Evolutionary conservation across 805 yeast genomes (phyloP).

Genomic region (Barnettozyma siamensis): DNA sequence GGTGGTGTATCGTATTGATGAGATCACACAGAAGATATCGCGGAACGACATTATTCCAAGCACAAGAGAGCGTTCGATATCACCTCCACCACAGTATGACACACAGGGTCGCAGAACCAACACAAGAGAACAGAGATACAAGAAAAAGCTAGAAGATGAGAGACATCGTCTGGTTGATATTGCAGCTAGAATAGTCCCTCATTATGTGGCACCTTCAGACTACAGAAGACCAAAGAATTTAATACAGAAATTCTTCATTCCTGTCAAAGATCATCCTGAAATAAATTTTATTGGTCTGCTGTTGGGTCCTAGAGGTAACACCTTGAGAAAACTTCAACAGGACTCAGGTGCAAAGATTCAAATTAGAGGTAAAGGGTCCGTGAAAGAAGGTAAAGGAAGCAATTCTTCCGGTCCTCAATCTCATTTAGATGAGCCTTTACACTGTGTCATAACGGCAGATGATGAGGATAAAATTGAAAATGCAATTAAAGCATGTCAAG

Average conservation of each 20-base stretch:
- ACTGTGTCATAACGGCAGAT: slow-evolving; percentile 82
- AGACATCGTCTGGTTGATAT: slow-evolving; percentile 71
- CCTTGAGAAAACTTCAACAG: slow-evolving; percentile 71
- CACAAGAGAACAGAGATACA: slow-evolving; percentile 68
- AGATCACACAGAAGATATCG: slow-evolving; percentile 57
- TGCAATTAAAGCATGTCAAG: slow-evolving; percentile 70
- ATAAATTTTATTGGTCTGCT: slow-evolving; percentile 88
- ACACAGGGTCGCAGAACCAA: slow-evolving; percentile 75
- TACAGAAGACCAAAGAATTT: slow-evolving; percentile 68
- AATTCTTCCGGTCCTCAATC: slow-evolving; percentile 33
- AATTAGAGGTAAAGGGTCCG: slow-evolving; percentile 93
- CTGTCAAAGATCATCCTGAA: slow-evolving; percentile 81
- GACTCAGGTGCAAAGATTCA: slow-evolving; percentile 87
- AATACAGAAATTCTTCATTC: slow-evolving; percentile 77
- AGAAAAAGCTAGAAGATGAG: slow-evolving; percentile 65
- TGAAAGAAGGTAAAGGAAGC: slow-evolving; percentile 77
- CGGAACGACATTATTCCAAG: slow-evolving; percentile 42
- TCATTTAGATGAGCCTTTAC: slow-evolving; percentile 75
- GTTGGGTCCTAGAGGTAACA: slow-evolving; percentile 94
- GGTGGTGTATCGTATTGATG: slow-evolving; percentile 68
- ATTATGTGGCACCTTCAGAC: slow-evolving; percentile 73
- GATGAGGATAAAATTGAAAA: slow-evolving; percentile 66
- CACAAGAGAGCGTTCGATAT: slow-evolving; percentile 56
- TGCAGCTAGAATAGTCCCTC: slow-evolving; percentile 68
- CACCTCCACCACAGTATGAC: slow-evolving; percentile 94